Percentiles rank a stretch among this genome's conserved stretches.
Evolutionary conservation across 331 rosid genomes (phyloP).

Genomic region (Dryas integrifolia): DNA sequence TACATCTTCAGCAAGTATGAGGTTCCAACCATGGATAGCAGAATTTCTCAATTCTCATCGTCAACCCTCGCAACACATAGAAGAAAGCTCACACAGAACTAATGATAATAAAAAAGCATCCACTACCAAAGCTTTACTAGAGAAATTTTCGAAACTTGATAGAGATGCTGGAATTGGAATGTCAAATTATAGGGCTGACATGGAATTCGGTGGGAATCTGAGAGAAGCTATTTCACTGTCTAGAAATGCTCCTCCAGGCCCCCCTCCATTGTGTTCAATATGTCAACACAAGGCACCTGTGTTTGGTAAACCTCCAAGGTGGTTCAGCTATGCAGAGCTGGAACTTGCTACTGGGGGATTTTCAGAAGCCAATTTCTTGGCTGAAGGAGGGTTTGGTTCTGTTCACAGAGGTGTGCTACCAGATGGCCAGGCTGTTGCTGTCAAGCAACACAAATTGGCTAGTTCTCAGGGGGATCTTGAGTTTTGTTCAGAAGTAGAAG

Average conservation of each 20-base stretch:
- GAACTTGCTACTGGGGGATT: slow-evolving; percentile 90
- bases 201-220: slow-evolving; percentile 71
- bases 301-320: slow-evolving; percentile 84
- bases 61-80: slow-evolving; percentile 47
- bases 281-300: slow-evolving; percentile 95
- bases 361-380: slow-evolving; percentile 82
- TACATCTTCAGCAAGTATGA: slow-evolving; percentile 64
- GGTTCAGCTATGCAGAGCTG: slow-evolving; percentile 82
- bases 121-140: slow-evolving; percentile 51
- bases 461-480: slow-evolving; percentile 90
- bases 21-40: slow-evolving; percentile 84
- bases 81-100: slow-evolving; percentile 47
- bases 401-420: slow-evolving; percentile 90
- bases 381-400: slow-evolving; percentile 90
- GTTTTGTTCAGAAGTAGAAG: slow-evolving; percentile 91
- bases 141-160: slow-evolving; percentile 58
- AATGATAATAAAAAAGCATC: slow-evolving; percentile 52
- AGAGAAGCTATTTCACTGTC: slow-evolving; percentile 78
- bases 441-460: slow-evolving; percentile 87
- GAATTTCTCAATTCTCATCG: slow-evolving; percentile 55
- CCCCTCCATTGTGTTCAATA: slow-evolving; percentile 85
- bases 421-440: slow-evolving; percentile 89
- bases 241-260: slow-evolving; percentile 72
- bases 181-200: slow-evolving; percentile 48
- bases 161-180: slow-evolving; percentile 60